Percentiles rank a stretch among this genome's conserved stretches.
phyloP scores from a whole-genome alignment of 2,329 filamentous ascomycete genomes.

The Dendrostoma leiphaemia region DNA sequence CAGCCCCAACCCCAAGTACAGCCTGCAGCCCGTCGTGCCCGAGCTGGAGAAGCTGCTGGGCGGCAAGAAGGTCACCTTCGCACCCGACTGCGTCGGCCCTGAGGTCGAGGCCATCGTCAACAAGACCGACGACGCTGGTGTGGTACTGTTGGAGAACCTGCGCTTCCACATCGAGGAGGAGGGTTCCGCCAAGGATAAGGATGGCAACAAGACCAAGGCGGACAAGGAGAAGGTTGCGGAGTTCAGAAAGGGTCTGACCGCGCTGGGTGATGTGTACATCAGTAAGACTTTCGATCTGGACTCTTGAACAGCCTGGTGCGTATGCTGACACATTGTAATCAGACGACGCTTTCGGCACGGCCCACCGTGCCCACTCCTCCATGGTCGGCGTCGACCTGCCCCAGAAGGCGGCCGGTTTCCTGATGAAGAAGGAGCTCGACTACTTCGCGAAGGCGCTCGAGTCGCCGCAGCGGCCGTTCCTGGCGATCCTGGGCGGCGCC shows the following conservation, averaged over 20 bases:
- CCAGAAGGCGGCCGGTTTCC: conserved; percentile 95
- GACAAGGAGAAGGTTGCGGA: conserved; percentile 88
- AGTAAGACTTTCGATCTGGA: conserved; percentile 59
- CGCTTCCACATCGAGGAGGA: conserved; percentile 99
- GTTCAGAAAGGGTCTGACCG: conserved; percentile 94
- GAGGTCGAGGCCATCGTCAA: conserved; percentile 89
- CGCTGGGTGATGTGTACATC: conserved; percentile 92
- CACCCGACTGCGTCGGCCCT: conserved; percentile 84
- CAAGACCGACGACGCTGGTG: conserved; percentile 74
- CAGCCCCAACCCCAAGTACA: conserved; percentile 88
- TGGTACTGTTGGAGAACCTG: conserved; percentile 94
- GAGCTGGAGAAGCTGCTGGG: conserved; percentile 88
- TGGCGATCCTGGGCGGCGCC: conserved; percentile 95
- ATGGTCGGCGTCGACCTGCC: conserved; percentile 97
- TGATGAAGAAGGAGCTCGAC: conserved; percentile 99
- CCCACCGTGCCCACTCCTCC: conserved; percentile 96
- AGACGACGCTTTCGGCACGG: conserved; percentile 98
- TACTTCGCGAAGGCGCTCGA: conserved; percentile 98
- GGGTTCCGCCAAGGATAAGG: conserved; percentile 88
- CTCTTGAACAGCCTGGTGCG: not conserved
- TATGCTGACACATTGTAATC: conserved; percentile 23
- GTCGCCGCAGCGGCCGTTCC: conserved; percentile 89
- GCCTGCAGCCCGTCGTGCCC: conserved; percentile 83
- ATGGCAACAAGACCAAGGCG: conserved; percentile 97
- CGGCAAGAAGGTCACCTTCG: conserved; percentile 80